Evolutionary conservation across 306 rosid genomes (phyloP).

Genomic region (Sphenostylis stenocarpa): DNA sequence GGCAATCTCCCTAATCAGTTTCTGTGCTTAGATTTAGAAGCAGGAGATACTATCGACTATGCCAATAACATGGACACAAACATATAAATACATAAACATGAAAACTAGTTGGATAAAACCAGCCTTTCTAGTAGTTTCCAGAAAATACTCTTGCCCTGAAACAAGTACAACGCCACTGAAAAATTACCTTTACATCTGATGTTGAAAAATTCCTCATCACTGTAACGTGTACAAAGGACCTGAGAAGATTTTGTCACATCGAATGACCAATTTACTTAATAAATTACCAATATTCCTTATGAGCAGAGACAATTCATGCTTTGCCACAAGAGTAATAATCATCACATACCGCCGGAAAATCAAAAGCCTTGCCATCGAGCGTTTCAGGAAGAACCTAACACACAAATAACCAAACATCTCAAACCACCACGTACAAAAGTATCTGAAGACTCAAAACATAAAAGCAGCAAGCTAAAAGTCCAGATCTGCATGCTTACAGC

Average conservation of each 20-base stretch:
- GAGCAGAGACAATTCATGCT: neutral
- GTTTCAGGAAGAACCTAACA: slow-evolving; percentile 73
- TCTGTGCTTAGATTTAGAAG: neutral
- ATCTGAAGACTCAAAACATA: neutral
- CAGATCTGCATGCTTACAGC: slow-evolving; percentile 52
- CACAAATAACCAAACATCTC: slow-evolving; percentile 18
- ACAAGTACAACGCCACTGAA: neutral
- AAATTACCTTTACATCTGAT: slow-evolving; percentile 78
- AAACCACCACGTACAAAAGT: neutral
- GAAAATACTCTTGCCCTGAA: neutral
- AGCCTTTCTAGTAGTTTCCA: neutral
- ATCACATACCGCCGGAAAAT: slow-evolving; percentile 62
- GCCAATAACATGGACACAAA: neutral
- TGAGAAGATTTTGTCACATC: slow-evolving; percentile 29
- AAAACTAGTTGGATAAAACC: neutral
- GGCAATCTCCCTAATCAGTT: neutral
- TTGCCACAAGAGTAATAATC: neutral
- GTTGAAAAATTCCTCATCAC: slow-evolving; percentile 82
- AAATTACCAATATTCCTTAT: slow-evolving; percentile 1
- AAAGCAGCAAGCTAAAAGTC: neutral
- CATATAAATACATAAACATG: neutral
- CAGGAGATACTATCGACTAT: neutral
- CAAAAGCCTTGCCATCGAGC: slow-evolving; percentile 63
- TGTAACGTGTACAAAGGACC: slow-evolving; percentile 90
- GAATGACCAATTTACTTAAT: slow-evolving; percentile 3